phyloP scores from a whole-genome alignment of 129 eudicot genomes.

The carrot (Daucus carota) region DNA sequence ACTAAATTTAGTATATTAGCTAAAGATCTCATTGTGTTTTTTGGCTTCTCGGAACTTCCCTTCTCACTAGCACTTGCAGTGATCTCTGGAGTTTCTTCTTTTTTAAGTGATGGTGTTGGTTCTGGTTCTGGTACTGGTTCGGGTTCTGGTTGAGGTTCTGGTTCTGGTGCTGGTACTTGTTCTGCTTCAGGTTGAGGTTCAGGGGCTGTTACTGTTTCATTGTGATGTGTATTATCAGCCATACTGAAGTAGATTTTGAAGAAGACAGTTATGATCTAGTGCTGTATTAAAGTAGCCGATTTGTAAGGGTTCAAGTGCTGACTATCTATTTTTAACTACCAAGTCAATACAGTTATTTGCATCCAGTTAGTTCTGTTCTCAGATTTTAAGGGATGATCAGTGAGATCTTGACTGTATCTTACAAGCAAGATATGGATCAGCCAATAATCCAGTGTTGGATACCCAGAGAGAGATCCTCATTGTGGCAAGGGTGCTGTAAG shows the following conservation, averaged over 20 bases:
- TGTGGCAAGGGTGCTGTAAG: too few species aligned
- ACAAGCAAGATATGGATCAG: not conserved
- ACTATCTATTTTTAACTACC: not conserved
- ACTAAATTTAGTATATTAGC: slow-evolving; percentile 19
- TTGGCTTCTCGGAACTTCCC: not conserved
- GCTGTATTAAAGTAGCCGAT: not conserved
- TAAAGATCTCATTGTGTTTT: slow-evolving; percentile 7
- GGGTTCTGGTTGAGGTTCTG: not conserved
- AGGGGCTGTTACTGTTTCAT: not conserved
- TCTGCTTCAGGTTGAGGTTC: not conserved
- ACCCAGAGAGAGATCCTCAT: too few species aligned
- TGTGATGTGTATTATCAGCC: not conserved
- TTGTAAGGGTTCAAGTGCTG: not conserved
- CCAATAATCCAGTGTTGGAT: not conserved
- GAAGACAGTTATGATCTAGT: not conserved
- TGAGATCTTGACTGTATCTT: not conserved
- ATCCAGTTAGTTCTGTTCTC: not conserved
- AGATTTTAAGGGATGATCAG: not conserved
- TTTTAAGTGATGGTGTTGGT: too few species aligned
- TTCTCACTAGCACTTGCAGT: not conserved
- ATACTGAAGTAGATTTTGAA: not conserved
- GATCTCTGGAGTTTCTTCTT: not conserved
- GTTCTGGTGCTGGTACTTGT: not conserved
- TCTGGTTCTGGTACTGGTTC: not conserved
- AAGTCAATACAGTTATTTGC: not conserved